Evolutionary conservation across 2,329 filamentous ascomycete genomes (phyloP).

Genomic region (Fusarium chuoi): DNA sequence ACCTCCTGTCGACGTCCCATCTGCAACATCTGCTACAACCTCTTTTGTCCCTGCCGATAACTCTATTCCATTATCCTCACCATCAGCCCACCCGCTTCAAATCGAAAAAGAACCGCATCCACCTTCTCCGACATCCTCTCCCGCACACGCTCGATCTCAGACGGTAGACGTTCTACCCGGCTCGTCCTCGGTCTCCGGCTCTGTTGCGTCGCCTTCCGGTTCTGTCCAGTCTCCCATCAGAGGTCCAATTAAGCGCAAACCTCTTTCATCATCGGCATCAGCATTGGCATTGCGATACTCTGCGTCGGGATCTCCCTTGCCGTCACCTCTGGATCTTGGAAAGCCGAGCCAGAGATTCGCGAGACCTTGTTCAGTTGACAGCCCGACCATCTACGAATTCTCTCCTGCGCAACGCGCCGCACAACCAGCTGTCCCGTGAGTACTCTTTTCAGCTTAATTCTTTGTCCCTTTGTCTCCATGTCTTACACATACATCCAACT

Average conservation of each 20-base stretch:
- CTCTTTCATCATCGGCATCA: conserved; percentile 62
- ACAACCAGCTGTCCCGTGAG: conserved; percentile 43
- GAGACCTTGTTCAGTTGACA: conserved; percentile 67
- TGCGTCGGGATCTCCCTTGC: conserved; percentile 40
- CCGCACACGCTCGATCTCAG: conserved; percentile 41
- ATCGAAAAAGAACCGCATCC: conserved; percentile 17
- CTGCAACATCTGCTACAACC: conserved; percentile 25
- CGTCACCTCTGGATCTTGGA: conserved; percentile 54
- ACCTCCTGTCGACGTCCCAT: conserved; percentile 32
- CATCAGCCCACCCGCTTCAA: conserved; percentile 29
- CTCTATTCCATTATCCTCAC: conserved; percentile 34
- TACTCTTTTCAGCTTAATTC: conserved; percentile 7
- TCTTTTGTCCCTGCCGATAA: conserved; percentile 30
- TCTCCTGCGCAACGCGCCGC: conserved; percentile 46
- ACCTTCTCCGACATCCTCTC: conserved; percentile 27
- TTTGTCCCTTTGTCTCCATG: conserved; percentile 17
- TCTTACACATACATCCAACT: conserved; percentile 2
- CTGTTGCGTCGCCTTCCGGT: conserved; percentile 15
- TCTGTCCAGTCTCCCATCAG: conserved; percentile 35
- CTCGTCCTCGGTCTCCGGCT: conserved; percentile 34
- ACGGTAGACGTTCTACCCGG: conserved; percentile 38
- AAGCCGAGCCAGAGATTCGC: conserved; percentile 64
- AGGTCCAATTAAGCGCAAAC: conserved; percentile 67
- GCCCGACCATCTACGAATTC: conserved; percentile 71
- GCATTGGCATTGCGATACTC: conserved; percentile 41